Conservation (phyloP, 345 rosid species). For the Corchorus olitorius region DNA sequence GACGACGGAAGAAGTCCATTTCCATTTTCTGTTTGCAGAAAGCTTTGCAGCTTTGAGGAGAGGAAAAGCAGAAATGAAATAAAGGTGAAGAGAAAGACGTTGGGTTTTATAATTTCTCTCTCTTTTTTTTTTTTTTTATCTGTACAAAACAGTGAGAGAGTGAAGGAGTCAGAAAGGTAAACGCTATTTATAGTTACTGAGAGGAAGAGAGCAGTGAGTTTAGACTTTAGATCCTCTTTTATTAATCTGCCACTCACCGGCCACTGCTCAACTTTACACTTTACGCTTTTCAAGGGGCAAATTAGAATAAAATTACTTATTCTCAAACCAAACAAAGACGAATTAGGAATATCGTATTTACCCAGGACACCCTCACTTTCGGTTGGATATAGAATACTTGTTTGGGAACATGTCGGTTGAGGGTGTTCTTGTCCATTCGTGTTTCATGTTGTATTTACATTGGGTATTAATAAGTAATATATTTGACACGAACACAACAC, state of each 20-base stretch:
- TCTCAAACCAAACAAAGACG: no score
- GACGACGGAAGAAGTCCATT: constrained; percentile 28
- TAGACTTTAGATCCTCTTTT: not conserved
- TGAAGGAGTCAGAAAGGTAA: constrained; percentile 8
- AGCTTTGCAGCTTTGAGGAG: not conserved
- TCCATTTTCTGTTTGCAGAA: not conserved
- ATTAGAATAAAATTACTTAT: not conserved
- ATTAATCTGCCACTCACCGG: no score
- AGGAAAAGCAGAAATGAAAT: not conserved
- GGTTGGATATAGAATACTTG: constrained; percentile 16
- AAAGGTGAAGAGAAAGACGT: constrained; percentile 11
- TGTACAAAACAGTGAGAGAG: not conserved
- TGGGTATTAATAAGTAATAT: no score
- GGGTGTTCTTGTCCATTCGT: no score
- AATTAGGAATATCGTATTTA: not conserved
- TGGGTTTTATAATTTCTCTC: not conserved
- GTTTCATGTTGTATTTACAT: no score
- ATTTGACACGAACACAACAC: no score
- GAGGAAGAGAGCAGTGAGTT: not conserved
- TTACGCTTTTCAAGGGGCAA: constrained; percentile 10
- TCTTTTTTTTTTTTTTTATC: no score
- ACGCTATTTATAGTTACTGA: constrained; percentile 39
- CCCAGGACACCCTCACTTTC: constrained; percentile 47
- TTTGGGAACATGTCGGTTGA: not conserved
- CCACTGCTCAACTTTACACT: not conserved